Evolutionary conservation across 495 filamentous ascomycete species (phyloP).

Genomic region (Neurospora pannonica): DNA sequence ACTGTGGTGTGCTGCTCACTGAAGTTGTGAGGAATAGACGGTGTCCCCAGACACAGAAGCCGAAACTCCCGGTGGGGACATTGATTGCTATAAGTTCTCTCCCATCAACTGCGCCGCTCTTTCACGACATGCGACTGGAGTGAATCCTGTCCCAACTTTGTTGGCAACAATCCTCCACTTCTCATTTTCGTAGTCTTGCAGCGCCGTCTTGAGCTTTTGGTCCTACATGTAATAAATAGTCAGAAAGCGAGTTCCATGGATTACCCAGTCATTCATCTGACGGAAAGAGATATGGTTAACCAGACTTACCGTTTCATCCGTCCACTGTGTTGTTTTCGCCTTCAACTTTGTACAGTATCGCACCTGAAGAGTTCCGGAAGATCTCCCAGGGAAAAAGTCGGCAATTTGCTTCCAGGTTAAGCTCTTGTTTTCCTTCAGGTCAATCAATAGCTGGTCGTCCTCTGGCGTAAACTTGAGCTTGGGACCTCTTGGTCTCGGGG

Average conservation of each 20-base stretch:
- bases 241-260: neutral
- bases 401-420: conserved; percentile 95
- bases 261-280: neutral
- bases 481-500: conserved; percentile 64
- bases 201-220: conserved; percentile 63
- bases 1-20: conserved; percentile 14
- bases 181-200: conserved; percentile 83
- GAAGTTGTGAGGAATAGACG: conserved; percentile 33
- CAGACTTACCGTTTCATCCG: conserved; percentile 71
- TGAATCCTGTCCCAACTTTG: conserved; percentile 80
- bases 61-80: conserved; percentile 42
- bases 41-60: conserved; percentile 44
- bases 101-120: conserved; percentile 54
- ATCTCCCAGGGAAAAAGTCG: conserved; percentile 84
- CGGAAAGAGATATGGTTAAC: neutral
- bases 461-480: conserved; percentile 87
- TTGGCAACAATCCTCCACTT: conserved; percentile 80
- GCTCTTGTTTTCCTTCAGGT: conserved; percentile 85
- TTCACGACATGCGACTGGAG: conserved; percentile 73
- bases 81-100: conserved; percentile 46
- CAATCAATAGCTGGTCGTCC: conserved; percentile 74
- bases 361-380: conserved; percentile 81
- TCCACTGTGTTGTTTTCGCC: conserved; percentile 86
- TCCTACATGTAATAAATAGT: conserved; percentile 41
- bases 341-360: conserved; percentile 91